Evolutionary conservation across 306 rosid genomes (phyloP).

Genomic region (Citrullus mucosospermus): DNA sequence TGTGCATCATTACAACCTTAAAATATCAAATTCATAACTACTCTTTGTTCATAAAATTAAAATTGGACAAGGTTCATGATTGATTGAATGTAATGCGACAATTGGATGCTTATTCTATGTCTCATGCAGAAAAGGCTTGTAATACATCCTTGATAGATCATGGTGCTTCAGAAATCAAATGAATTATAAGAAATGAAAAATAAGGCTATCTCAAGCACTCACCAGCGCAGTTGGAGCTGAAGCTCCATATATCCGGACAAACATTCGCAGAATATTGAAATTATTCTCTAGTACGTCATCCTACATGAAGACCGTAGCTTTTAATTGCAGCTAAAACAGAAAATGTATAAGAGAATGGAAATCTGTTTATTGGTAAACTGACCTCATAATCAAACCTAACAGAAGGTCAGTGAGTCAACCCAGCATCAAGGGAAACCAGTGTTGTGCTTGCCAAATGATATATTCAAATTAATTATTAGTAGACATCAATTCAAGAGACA

Average conservation of each 20-base stretch:
- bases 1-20: background rate
- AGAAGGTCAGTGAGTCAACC: constrained; percentile 17
- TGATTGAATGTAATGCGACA: background rate
- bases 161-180: background rate
- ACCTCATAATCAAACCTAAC: constrained; percentile 96
- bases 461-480: constrained; percentile 6
- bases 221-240: constrained; percentile 76
- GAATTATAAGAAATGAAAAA: background rate
- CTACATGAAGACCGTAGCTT: constrained; percentile 26
- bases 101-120: background rate
- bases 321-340: background rate
- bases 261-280: constrained; percentile 84
- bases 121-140: background rate
- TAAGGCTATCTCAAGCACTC: constrained; percentile 9
- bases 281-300: constrained; percentile 81
- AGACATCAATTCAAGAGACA: constrained; percentile 1
- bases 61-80: background rate
- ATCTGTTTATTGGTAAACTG: constrained; percentile 13
- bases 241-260: constrained; percentile 61
- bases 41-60: background rate
- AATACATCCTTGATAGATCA: background rate
- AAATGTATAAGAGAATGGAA: background rate
- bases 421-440: constrained; percentile 20
- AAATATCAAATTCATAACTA: background rate
- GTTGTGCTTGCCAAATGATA: constrained; percentile 12